Evolutionary conservation across 176 grass and related monocot species (phyloP), one percentile per base, ranked within the genome.

Genomic region (Elymus sibiricus): DNA sequence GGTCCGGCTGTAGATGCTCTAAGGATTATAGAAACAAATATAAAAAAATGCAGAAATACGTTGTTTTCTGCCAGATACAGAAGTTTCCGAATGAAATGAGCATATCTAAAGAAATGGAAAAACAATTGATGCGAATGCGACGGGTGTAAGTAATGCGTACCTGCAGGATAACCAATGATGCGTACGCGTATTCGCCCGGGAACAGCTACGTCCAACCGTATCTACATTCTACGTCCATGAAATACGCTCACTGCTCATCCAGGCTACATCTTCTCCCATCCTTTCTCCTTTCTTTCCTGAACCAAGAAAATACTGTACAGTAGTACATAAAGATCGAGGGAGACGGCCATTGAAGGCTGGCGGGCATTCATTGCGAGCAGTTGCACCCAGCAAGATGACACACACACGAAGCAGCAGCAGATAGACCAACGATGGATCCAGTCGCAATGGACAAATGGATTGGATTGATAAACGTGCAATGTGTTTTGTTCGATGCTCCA

Each of bases 181-280:
- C 6, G 61, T 8, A 9, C 34, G 5, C 24, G 40, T 71, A 70
- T 4, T 62, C 69, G 31, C 9, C 70, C 9, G 29, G 38, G 17
- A 77, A 90, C 17, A 69, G 83, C 78, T 77, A 82, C 88, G 61
- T 77, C 3, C 78, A 82, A 70, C 88, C 75, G 72, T 89, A 77
- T 68, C 34, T 16, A 65, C 38, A 27, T 14, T 11, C 32, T 59
- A 61, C 70, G 14, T 5, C 2, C 47, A 75, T 39, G 35, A 77
- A 86, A 82, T 40, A 69, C 13, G 22, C 31, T 35, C 47, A 7
- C 15, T 51, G 16, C 47, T 51, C 15, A 43, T 8, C 49, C 17
- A 56, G 3, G 17, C 21, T 37, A 29, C 4, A 69, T 4, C 55
- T 65, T 68, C 67, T 76, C 47, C 22, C 12, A 22, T 16, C 29